phyloP scores from a whole-genome alignment of 2,329 filamentous ascomycete species.

The Fusarium pseudograminearum region DNA sequence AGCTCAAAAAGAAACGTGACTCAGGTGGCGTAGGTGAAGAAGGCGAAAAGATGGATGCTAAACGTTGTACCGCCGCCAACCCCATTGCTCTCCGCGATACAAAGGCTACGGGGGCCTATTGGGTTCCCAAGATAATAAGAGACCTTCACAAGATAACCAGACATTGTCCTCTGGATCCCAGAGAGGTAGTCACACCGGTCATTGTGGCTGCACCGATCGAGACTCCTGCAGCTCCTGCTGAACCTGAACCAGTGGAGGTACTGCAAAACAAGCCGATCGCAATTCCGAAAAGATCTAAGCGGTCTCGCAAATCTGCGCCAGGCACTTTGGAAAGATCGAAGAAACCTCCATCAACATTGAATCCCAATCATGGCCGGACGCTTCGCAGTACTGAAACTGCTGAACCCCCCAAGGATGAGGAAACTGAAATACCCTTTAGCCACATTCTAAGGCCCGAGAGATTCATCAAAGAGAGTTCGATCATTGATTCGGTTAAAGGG shows the following conservation, averaged over 20 bases:
- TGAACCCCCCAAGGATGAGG: background rate
- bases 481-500: slow-evolving; percentile 64
- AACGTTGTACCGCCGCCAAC: slow-evolving; percentile 53
- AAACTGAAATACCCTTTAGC: background rate
- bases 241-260: slow-evolving; percentile 10
- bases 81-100: slow-evolving; percentile 61
- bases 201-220: slow-evolving; percentile 15
- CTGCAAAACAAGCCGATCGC: slow-evolving; percentile 30
- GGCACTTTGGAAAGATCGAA: slow-evolving; percentile 50
- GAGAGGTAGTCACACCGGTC: slow-evolving; percentile 32
- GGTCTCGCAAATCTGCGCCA: slow-evolving; percentile 57
- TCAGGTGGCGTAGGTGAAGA: slow-evolving; percentile 42
- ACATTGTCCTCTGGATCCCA: slow-evolving; percentile 29
- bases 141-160: slow-evolving; percentile 55
- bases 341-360: slow-evolving; percentile 51
- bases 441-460: slow-evolving; percentile 20
- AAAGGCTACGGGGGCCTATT: slow-evolving; percentile 59
- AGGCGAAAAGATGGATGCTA: slow-evolving; percentile 46
- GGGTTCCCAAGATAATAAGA: slow-evolving; percentile 57
- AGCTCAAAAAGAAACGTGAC: slow-evolving; percentile 55
- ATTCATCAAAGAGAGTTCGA: slow-evolving; percentile 53
- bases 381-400: slow-evolving; percentile 37
- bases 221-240: background rate
- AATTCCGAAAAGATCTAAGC: slow-evolving; percentile 48
- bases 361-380: slow-evolving; percentile 54